Evolutionary conservation across 2,329 filamentous ascomycete species (phyloP), one percentile per base, ranked within the genome.

Genomic region (Emergomyces africanus): DNA sequence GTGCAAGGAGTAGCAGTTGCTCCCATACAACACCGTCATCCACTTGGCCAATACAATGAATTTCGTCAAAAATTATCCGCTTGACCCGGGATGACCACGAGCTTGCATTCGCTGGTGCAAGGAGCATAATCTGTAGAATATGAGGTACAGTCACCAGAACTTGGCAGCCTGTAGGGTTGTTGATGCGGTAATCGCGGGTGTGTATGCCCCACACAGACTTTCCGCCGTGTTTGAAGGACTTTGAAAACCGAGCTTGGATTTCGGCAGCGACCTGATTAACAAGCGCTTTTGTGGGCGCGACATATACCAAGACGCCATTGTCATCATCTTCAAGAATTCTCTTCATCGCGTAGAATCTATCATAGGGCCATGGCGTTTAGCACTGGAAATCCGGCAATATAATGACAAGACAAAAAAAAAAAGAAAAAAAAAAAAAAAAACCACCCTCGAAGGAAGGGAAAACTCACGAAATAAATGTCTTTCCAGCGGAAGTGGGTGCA

Each of bases 231-330:
- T 77, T 77, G 69, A 84, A 81, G 0, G 72, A 76, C 71, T 91
- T 92, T 0, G 80, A 83, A 67, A 89, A 92, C 5, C 86, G 81
- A 5, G 83, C 87, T 68, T 89, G 83, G 18, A 91, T 78, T 71
- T 91, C 88, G 0, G 88, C 88, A 1, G 87, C 88, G 63, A 92
- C 90, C 69, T 92, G 88, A 68, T 91, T 91, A 60, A 91, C 87
- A 12, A 92, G 76, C 3, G 89, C 87, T 67, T 92, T 92, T 0
- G 88, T 91, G 0, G 88, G 88, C 0, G 87, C 88, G 5, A 92
- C 85, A 64, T 91, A 92, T 0, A 91, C 85, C 6, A 92, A 72
- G 2, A 91, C 79, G 2, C 82, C 84, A 54, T 89, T 82, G 61
- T 91, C 81, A 62, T 82, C 83, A 3, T 79, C 79, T 66, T 86